phyloP scores from a whole-genome alignment of 129 eudicot species.

The Pulicaria dysenterica region DNA sequence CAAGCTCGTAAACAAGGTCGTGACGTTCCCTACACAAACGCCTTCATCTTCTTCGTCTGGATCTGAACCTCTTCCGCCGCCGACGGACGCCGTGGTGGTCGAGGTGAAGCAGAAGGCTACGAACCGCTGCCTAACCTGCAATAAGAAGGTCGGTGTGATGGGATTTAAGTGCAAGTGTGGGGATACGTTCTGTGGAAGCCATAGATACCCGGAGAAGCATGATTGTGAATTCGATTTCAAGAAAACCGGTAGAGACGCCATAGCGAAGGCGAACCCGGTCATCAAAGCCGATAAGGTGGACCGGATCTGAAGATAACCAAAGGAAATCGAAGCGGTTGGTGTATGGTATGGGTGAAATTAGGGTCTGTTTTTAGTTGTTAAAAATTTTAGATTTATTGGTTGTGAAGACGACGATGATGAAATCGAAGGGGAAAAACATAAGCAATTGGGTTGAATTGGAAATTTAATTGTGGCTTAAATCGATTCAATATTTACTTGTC shows the following conservation, averaged over 20 bases:
- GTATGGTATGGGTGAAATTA: conserved; percentile 28
- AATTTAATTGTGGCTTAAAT: too few relatives aligned
- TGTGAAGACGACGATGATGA: too few relatives aligned
- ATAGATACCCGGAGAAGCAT: conserved; percentile 74
- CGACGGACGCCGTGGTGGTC: background rate
- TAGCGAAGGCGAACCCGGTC: conserved; percentile 70
- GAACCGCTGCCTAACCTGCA: conserved; percentile 61
- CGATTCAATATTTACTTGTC: too few relatives aligned
- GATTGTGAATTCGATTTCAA: conserved; percentile 66
- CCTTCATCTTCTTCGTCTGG: conserved; percentile 5
- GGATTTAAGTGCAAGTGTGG: conserved; percentile 79
- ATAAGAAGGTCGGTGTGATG: conserved; percentile 68
- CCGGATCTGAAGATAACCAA: conserved; percentile 44
- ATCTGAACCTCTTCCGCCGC: conserved; percentile 21
- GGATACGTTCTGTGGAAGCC: conserved; percentile 68
- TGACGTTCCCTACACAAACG: background rate
- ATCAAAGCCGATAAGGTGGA: conserved; percentile 63
- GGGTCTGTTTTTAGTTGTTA: conserved; percentile 3
- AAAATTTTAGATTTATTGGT: too few relatives aligned
- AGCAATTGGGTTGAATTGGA: too few relatives aligned
- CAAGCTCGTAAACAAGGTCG: conserved; percentile 38
- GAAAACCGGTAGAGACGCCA: conserved; percentile 47
- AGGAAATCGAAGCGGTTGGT: conserved; percentile 17
- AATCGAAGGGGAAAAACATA: too few relatives aligned
- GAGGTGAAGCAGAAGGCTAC: conserved; percentile 11